Conservation (phyloP, 768 basidiomycete genomes). For the Agaricus sinodeliciosus region DNA sequence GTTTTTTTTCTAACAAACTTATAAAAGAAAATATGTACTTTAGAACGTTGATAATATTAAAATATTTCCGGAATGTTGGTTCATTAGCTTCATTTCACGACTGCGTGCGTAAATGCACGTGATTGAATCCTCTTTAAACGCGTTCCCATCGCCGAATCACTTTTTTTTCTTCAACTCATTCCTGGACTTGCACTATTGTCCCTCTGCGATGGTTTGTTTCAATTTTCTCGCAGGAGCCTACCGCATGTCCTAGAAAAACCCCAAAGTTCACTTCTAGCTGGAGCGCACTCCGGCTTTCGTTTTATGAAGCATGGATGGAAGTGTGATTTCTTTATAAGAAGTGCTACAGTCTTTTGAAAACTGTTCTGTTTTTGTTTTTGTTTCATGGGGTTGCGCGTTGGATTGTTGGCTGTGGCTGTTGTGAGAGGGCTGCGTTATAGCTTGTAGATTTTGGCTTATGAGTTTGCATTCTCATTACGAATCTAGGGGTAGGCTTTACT, state of each 20-base stretch:
- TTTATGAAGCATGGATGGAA: slow-evolving; percentile 3
- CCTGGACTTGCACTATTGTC: slow-evolving; percentile 11
- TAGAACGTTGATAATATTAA: too few species aligned
- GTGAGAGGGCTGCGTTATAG: too few species aligned
- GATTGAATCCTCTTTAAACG: not conserved
- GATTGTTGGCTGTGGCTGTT: too few species aligned
- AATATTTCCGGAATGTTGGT: too few species aligned
- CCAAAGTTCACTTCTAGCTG: slow-evolving; percentile 2
- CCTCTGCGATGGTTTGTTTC: slow-evolving; percentile 6
- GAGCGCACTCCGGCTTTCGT: slow-evolving; percentile 9
- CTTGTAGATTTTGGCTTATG: too few species aligned
- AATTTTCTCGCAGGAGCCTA: slow-evolving; percentile 9
- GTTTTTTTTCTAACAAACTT: too few species aligned
- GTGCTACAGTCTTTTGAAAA: not conserved
- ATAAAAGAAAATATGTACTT: too few species aligned
- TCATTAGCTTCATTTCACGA: not conserved
- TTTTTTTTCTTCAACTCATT: slow-evolving; percentile 3
- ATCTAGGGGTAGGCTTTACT: too few species aligned
- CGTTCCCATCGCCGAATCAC: not conserved
- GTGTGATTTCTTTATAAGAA: slow-evolving; percentile 9
- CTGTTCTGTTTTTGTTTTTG: not conserved
- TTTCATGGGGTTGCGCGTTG: too few species aligned
- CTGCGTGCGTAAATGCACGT: not conserved
- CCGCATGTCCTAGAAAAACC: slow-evolving; percentile 8
- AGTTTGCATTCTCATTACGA: too few species aligned